Conservation (phyloP, 306 rosid genomes). For the Vigna mungo region DNA sequence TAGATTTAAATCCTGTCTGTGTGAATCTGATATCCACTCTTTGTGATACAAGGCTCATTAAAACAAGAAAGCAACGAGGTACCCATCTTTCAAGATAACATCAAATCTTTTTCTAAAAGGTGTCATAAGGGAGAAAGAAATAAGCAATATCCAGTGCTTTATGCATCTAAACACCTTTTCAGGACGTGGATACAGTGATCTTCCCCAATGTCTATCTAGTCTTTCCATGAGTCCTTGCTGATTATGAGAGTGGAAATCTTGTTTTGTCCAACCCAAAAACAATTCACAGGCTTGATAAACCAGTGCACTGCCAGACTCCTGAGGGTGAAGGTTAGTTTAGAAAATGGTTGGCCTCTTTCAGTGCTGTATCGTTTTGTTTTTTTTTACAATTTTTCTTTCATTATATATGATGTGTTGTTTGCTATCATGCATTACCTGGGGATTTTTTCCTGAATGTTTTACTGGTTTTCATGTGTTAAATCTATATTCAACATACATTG, state of each 20-base stretch:
- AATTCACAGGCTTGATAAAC: conserved; percentile 80
- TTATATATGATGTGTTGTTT: conserved; percentile 28
- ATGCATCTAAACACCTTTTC: conserved; percentile 99
- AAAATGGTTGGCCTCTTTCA: conserved; percentile 68
- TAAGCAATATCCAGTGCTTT: conserved; percentile 96
- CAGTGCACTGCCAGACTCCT: conserved; percentile 98
- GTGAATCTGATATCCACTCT: too few species aligned
- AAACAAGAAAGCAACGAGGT: conserved; percentile 93
- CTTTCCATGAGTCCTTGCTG: conserved; percentile 99
- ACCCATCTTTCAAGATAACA: conserved; percentile 84
- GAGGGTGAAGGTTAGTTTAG: conserved; percentile 97
- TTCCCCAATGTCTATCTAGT: conserved; percentile 88
- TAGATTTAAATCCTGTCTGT: too few species aligned
- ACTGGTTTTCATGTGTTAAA: conserved; percentile 8
- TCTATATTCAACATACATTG: too few species aligned
- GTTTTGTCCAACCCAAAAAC: conserved; percentile 75
- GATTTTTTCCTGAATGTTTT: conserved; percentile 20
- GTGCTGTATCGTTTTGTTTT: conserved; percentile 27
- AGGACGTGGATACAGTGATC: conserved; percentile 98
- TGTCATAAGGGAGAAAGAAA: conserved; percentile 99
- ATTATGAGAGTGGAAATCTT: too few species aligned
- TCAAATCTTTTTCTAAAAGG: conserved; percentile 95
- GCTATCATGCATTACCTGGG: conserved; percentile 26
- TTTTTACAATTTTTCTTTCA: conserved; percentile 15
- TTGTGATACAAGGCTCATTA: conserved; percentile 62